These are phyloP conservation scores for Pseudocercospora vitis DNA, from an alignment of 2,329 filamentous ascomycete species.

Conservation along the genomic window DNA sequence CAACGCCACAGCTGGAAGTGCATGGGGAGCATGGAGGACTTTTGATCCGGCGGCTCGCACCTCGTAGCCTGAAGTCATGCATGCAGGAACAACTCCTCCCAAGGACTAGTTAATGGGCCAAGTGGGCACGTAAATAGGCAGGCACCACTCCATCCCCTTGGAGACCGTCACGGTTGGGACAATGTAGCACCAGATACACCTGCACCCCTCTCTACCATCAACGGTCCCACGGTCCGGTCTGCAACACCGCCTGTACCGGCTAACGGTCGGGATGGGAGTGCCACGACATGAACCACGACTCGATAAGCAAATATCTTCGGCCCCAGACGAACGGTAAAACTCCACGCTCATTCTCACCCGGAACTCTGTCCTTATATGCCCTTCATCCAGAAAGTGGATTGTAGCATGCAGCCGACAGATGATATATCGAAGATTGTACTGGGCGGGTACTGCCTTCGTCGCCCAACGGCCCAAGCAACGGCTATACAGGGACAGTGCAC, in stretches of 20 bases:
- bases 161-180: background rate
- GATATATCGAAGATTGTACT: background rate
- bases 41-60: conserved; percentile 3
- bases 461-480: background rate
- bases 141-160: background rate
- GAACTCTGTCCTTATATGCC: background rate
- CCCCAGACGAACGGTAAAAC: background rate
- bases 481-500: no score
- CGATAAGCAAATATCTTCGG: conserved; percentile 1
- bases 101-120: background rate
- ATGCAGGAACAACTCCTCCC: conserved; percentile 7
- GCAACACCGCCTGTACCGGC: background rate
- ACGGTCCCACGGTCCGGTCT: background rate
- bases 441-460: background rate
- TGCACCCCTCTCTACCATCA: background rate
- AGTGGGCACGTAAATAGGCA: background rate
- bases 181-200: background rate
- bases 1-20: conserved; percentile 6
- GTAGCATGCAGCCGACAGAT: background rate
- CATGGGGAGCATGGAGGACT: background rate
- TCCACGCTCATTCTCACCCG: background rate
- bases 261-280: background rate
- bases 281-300: conserved; percentile 5
- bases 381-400: background rate
- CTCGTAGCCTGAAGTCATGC: background rate